Conservation (phyloP, 306 rosid genomes). For the Fagus crenata region DNA sequence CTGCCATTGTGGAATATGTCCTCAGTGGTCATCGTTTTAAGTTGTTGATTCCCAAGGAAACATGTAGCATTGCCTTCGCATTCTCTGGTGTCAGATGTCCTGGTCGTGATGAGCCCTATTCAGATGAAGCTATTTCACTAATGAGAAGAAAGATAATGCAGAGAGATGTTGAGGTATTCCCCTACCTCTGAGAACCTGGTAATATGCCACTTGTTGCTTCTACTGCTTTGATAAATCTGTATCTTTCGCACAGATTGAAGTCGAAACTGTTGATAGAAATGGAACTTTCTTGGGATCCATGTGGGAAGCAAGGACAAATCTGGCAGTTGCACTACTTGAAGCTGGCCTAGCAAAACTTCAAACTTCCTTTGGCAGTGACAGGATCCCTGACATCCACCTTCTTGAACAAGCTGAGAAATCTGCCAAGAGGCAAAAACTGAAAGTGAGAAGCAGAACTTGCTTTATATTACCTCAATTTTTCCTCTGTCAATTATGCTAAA, state of each 20-base stretch:
- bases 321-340: slow-evolving; percentile 76
- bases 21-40: slow-evolving; percentile 99
- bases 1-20: slow-evolving; percentile 96
- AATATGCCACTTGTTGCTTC: slow-evolving; percentile 21
- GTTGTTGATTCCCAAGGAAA: slow-evolving; percentile 93
- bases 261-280: slow-evolving; percentile 90
- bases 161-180: slow-evolving; percentile 89
- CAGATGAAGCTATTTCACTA: slow-evolving; percentile 91
- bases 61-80: slow-evolving; percentile 92
- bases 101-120: slow-evolving; percentile 89
- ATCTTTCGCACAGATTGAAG: slow-evolving; percentile 64
- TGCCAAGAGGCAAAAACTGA: slow-evolving; percentile 76
- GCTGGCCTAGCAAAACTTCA: slow-evolving; percentile 94
- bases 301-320: slow-evolving; percentile 82
- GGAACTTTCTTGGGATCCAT: slow-evolving; percentile 97
- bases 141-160: slow-evolving; percentile 99
- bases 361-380: slow-evolving; percentile 80
- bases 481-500: slow-evolving; percentile 36
- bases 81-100: slow-evolving; percentile 97
- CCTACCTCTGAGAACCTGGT: slow-evolving; percentile 18
- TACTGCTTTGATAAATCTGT: slow-evolving; percentile 9
- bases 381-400: slow-evolving; percentile 79
- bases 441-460: slow-evolving; percentile 53
- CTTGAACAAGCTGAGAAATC: slow-evolving; percentile 87
- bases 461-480: slow-evolving; percentile 1